phyloP scores from a whole-genome alignment of 73 alveolate species.

The Effrenium voratum region DNA sequence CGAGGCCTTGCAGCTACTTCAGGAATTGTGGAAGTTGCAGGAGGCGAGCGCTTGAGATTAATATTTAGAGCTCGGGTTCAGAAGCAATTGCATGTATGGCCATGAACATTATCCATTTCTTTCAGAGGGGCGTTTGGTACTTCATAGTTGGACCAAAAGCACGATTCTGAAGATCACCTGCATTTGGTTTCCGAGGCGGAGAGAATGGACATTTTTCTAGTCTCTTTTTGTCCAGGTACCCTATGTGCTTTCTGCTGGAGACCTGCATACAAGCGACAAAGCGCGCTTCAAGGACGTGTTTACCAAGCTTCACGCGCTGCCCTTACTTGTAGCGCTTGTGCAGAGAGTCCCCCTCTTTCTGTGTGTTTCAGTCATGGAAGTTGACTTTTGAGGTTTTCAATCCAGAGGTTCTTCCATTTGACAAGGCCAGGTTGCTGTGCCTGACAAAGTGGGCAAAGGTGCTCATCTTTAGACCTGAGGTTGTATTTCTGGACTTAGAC shows the following conservation, averaged over 20 bases:
- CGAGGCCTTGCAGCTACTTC: conserved; percentile 49
- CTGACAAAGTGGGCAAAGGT: not conserved
- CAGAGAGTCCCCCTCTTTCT: not conserved
- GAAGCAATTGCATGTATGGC: too few relatives aligned
- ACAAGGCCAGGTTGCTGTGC: not conserved
- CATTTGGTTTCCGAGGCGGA: too few relatives aligned
- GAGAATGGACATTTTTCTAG: too few relatives aligned
- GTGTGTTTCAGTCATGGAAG: not conserved
- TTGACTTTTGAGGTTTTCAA: not conserved
- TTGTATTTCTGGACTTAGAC: conserved; percentile 63
- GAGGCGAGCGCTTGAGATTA: conserved; percentile 13
- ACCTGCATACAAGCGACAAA: conserved; percentile 48
- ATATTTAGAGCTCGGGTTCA: too few relatives aligned
- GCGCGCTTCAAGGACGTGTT: conserved; percentile 58
- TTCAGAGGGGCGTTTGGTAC: too few relatives aligned
- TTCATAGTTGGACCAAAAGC: too few relatives aligned
- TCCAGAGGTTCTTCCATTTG: conserved; percentile 60
- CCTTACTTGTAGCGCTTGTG: too few relatives aligned
- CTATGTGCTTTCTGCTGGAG: conserved; percentile 59
- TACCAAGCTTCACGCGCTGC: conserved; percentile 57
- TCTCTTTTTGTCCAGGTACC: too few relatives aligned
- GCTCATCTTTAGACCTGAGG: not conserved
- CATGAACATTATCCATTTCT: too few relatives aligned
- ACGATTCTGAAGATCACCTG: too few relatives aligned
- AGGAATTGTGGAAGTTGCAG: conserved; percentile 40